These are phyloP conservation scores for Gymnopus androsaceus DNA, from an alignment of 1,284 basidiomycete species.

Conservation along the genomic window DNA sequence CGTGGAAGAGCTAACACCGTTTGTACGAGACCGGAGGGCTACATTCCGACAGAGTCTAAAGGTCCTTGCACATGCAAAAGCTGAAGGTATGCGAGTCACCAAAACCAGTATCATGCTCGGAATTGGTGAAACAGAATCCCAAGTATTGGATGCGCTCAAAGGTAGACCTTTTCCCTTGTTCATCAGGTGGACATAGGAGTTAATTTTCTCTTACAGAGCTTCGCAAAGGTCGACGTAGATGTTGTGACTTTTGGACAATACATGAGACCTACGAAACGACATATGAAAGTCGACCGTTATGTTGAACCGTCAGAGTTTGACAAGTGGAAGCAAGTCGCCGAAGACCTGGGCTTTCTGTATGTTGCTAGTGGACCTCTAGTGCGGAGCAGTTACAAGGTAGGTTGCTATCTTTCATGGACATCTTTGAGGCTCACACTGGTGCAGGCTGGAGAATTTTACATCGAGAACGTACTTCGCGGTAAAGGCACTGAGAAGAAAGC, in stretches of 20 bases:
- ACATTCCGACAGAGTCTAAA: slow-evolving; percentile 88
- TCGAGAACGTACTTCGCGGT: slow-evolving; percentile 82
- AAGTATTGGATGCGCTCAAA: slow-evolving; percentile 82
- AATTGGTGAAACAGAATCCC: slow-evolving; percentile 87
- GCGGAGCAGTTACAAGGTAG: slow-evolving; percentile 93
- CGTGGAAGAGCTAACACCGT: slow-evolving; percentile 90
- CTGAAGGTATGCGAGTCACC: slow-evolving; percentile 84
- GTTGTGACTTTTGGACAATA: slow-evolving; percentile 99
- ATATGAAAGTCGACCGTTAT: slow-evolving; percentile 99
- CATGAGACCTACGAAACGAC: slow-evolving; percentile 98
- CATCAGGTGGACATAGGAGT: not conserved
- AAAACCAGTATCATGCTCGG: slow-evolving; percentile 99
- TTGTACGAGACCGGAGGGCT: slow-evolving; percentile 92
- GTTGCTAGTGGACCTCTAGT: slow-evolving; percentile 97
- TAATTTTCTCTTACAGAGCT: slow-evolving; percentile 60
- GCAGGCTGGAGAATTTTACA: slow-evolving; percentile 90
- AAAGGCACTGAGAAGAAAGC: slow-evolving; percentile 51
- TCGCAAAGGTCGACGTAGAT: slow-evolving; percentile 85
- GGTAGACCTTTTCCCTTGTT: slow-evolving; percentile 47
- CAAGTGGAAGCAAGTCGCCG: slow-evolving; percentile 87
- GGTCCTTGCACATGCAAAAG: slow-evolving; percentile 84
- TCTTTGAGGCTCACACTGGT: too few species aligned
- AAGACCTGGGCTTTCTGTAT: slow-evolving; percentile 95
- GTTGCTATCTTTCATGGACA: too few species aligned
- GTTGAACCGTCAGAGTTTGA: slow-evolving; percentile 94